A percentile compares a stretch with the other conserved stretches of the same genome.
These are phyloP conservation scores for Candida glaebosa DNA, from an alignment of 805 yeast species.

Conservation along the genomic window DNA sequence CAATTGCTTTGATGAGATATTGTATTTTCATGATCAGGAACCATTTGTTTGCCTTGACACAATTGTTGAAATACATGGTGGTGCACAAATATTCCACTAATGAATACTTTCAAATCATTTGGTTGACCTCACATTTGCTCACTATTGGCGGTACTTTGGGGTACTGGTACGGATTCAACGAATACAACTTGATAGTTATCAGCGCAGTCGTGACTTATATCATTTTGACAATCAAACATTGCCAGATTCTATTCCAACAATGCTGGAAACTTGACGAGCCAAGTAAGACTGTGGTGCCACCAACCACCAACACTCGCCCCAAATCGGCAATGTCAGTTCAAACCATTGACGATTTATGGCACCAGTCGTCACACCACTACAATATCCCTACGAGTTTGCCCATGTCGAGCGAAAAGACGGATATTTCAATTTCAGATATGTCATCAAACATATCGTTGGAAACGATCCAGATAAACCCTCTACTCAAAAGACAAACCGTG, in stretches of 20 bases:
- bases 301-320: neutral
- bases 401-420: neutral
- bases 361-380: neutral
- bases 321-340: neutral
- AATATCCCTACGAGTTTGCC: neutral
- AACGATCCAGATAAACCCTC: neutral
- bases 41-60: neutral
- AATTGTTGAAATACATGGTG: neutral
- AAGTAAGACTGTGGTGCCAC: neutral
- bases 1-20: neutral
- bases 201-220: conserved; percentile 2
- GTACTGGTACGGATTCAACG: conserved; percentile 2
- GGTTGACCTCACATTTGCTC: conserved; percentile 10
- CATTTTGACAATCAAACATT: conserved; percentile 2
- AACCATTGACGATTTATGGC: neutral
- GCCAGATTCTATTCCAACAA: conserved; percentile 1
- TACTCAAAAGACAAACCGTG: neutral
- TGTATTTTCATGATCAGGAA: neutral
- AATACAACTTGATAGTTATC: neutral
- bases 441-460: neutral
- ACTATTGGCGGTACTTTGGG: conserved; percentile 8
- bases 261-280: neutral
- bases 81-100: neutral
- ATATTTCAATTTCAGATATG: neutral
- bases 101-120: conserved; percentile 8